Evolutionary conservation across 345 rosid species (phyloP).

Genomic region (Clausena lansium): DNA sequence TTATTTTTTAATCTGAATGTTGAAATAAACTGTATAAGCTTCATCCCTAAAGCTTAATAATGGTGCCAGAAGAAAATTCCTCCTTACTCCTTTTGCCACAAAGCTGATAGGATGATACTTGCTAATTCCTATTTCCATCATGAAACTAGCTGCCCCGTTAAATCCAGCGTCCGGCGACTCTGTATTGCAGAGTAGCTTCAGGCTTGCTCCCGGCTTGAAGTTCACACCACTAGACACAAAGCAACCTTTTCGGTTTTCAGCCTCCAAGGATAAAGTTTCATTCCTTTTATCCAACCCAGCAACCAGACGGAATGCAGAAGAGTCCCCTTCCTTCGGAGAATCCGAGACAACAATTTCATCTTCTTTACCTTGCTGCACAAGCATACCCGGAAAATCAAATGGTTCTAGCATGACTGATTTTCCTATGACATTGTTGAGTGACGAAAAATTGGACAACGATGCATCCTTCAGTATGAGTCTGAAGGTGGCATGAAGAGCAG

Average conservation of each 20-base stretch:
- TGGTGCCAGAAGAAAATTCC: slow-evolving; percentile 71
- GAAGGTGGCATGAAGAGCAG: slow-evolving; percentile 58
- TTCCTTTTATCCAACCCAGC: slow-evolving; percentile 59
- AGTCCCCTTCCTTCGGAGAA: slow-evolving; percentile 19
- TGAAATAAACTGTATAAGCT: slow-evolving; percentile 70
- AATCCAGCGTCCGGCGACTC: slow-evolving; percentile 27
- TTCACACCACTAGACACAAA: slow-evolving; percentile 47
- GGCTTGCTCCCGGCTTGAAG: slow-evolving; percentile 26
- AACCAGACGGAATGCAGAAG: slow-evolving; percentile 47
- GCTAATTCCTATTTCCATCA: slow-evolving; percentile 40
- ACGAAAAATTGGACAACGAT: background rate
- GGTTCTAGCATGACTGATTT: too few species aligned
- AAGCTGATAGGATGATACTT: slow-evolving; percentile 77
- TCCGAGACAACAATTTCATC: slow-evolving; percentile 32
- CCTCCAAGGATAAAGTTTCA: slow-evolving; percentile 55
- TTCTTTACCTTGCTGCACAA: slow-evolving; percentile 32
- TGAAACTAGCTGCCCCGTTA: slow-evolving; percentile 55
- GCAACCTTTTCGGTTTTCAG: slow-evolving; percentile 48
- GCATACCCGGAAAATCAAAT: too few species aligned
- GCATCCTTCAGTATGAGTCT: slow-evolving; percentile 40
- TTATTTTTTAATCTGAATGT: slow-evolving; percentile 34
- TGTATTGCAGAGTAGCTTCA: slow-evolving; percentile 54
- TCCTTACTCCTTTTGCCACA: slow-evolving; percentile 52
- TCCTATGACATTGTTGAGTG: too few species aligned
- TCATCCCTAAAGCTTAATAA: slow-evolving; percentile 77